Conservation (phyloP, 1,284 basidiomycete species). For the Coniferiporia sulphurascens region DNA sequence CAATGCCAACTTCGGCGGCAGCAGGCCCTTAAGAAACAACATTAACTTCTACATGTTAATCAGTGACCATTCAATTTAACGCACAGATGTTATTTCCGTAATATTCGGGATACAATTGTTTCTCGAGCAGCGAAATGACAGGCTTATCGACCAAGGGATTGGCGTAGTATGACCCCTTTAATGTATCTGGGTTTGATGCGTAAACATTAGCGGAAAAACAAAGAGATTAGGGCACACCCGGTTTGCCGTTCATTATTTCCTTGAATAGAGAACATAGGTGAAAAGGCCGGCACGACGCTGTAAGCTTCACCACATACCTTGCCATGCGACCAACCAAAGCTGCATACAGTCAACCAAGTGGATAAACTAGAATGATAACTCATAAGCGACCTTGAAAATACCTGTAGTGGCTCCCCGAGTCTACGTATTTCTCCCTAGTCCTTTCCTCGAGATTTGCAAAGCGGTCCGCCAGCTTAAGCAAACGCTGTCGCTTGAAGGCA, state of each 20-base stretch:
- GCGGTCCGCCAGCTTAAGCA: conserved; percentile 67
- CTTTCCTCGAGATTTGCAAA: conserved; percentile 69
- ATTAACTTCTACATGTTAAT: not conserved
- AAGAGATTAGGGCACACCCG: conserved; percentile 39
- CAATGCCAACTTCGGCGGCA: conserved; percentile 50
- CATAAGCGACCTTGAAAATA: conserved; percentile 26
- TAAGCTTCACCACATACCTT: conserved; percentile 46
- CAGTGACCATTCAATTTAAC: conserved; percentile 22
- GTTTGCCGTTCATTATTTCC: conserved; percentile 94
- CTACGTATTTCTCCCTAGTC: conserved; percentile 65
- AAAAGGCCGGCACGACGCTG: not conserved
- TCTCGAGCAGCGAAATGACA: conserved; percentile 49
- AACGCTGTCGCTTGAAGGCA: conserved; percentile 52
- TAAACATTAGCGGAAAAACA: conserved; percentile 3
- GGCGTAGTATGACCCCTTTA: conserved; percentile 92
- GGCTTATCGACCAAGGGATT: conserved; percentile 74
- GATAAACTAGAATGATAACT: conserved; percentile 3
- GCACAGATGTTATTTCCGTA: conserved; percentile 74
- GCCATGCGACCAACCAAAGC: conserved; percentile 92
- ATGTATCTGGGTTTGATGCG: conserved; percentile 46
- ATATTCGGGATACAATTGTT: conserved; percentile 66
- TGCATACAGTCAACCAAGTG: conserved; percentile 26
- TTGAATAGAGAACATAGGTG: conserved; percentile 24
- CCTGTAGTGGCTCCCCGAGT: conserved; percentile 68
- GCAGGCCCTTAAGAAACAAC: conserved; percentile 58